Percentiles rank a stretch among this genome's conserved stretches.
phyloP scores from a whole-genome alignment of 129 eudicot genomes.

The Oenanthe sinensis region DNA sequence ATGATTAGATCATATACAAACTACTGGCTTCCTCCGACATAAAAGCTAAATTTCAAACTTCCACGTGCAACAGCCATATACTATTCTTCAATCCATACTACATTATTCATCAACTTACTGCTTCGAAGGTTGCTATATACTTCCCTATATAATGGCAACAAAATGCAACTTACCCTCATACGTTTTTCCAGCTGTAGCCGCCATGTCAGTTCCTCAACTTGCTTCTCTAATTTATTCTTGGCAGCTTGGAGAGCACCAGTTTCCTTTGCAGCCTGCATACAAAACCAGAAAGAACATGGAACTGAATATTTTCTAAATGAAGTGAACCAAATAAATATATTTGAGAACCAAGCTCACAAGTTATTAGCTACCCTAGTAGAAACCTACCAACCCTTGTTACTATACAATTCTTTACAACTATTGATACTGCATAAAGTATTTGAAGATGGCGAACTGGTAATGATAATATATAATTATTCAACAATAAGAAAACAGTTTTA shows the following conservation, averaged over 20 bases:
- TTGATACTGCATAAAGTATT: not conserved
- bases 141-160: not conserved
- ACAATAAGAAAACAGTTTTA: not conserved
- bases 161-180: conserved; percentile 64
- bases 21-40: not conserved
- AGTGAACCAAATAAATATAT: not conserved
- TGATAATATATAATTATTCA: not conserved
- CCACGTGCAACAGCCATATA: not conserved
- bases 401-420: not conserved
- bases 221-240: conserved; percentile 96
- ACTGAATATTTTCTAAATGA: not conserved
- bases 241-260: conserved; percentile 99
- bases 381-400: conserved; percentile 1
- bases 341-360: conserved; percentile 3
- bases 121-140: not conserved
- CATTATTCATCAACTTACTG: not conserved
- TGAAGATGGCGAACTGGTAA: not conserved
- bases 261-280: conserved; percentile 85
- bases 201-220: conserved; percentile 98
- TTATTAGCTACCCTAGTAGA: conserved; percentile 5
- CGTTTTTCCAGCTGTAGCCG: conserved; percentile 98
- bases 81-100: not conserved
- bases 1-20: not conserved
- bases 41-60: not conserved
- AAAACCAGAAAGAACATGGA: not conserved